phyloP scores from a whole-genome alignment of 306 rosid genomes.

The Pachyrhizus erosus region DNA sequence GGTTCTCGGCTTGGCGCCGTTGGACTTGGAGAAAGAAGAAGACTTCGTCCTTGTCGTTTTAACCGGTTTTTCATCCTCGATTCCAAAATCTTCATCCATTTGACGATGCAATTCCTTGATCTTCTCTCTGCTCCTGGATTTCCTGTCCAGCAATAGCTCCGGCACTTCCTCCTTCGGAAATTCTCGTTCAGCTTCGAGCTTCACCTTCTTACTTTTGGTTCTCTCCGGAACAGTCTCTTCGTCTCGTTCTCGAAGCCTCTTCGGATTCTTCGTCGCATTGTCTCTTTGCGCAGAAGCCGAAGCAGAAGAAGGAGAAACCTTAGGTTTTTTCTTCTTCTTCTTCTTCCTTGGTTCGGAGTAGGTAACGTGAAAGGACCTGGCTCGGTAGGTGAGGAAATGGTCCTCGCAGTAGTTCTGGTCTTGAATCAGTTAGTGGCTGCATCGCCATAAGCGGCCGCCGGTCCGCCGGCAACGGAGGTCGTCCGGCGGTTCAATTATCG shows the following conservation, averaged over 20 bases:
- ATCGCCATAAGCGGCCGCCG: conserved; percentile 36
- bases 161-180: not conserved
- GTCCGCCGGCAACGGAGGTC: not conserved
- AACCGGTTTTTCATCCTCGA: not conserved
- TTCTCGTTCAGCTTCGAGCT: not conserved
- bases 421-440: conserved; percentile 32
- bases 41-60: not conserved
- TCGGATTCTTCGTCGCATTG: not conserved
- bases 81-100: not conserved
- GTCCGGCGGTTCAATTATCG: conserved; percentile 1
- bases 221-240: not conserved
- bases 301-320: not conserved
- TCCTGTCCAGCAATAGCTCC: not conserved
- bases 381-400: not conserved
- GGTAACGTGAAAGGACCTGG: not conserved
- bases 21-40: not conserved
- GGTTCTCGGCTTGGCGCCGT: not conserved
- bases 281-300: not conserved
- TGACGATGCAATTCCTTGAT: not conserved
- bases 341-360: not conserved
- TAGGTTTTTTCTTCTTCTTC: not conserved
- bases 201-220: not conserved
- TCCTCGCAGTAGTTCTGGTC: conserved; percentile 4
- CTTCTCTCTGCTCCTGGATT: conserved; percentile 23
- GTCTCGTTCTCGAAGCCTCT: conserved; percentile 2